Conservation (phyloP, 768 basidiomycete genomes). For the Floccularia luteovirens region DNA sequence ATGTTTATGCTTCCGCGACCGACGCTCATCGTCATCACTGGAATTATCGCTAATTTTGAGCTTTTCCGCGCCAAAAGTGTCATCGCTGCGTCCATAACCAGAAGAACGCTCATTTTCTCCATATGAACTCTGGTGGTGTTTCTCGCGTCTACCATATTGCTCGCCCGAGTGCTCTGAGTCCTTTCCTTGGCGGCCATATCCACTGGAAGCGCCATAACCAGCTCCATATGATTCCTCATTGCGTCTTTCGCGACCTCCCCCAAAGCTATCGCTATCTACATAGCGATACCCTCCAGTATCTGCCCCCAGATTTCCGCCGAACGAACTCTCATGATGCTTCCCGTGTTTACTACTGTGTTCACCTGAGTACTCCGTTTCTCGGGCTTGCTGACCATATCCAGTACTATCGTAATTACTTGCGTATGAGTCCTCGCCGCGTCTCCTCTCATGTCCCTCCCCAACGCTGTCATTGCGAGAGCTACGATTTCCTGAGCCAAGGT, state of each 20-base stretch:
- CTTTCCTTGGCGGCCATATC: too few relatives aligned
- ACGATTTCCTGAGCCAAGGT: not conserved
- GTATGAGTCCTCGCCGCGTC: too few relatives aligned
- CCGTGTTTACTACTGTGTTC: too few relatives aligned
- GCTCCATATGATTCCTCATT: too few relatives aligned
- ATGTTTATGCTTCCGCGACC: constrained; percentile 11
- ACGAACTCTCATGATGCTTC: not conserved
- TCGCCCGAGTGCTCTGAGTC: not conserved
- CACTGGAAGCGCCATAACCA: too few relatives aligned
- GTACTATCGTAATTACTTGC: too few relatives aligned
- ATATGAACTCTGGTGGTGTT: constrained; percentile 1
- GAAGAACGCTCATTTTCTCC: constrained; percentile 1
- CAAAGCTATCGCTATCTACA: not conserved
- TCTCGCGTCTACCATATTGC: constrained; percentile 1
- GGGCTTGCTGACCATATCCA: too few relatives aligned
- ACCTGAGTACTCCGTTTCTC: too few relatives aligned
- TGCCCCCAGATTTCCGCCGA: not conserved
- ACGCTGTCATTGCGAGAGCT: not conserved
- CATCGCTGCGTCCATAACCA: constrained; percentile 19
- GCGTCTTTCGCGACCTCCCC: too few relatives aligned
- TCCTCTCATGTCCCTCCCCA: not conserved
- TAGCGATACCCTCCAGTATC: not conserved
- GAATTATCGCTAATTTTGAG: constrained; percentile 31
- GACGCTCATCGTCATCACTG: constrained; percentile 16
- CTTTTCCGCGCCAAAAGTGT: constrained; percentile 48